phyloP scores from a whole-genome alignment of 1,139 yeast species.

The Hyphopichia burtonii region DNA sequence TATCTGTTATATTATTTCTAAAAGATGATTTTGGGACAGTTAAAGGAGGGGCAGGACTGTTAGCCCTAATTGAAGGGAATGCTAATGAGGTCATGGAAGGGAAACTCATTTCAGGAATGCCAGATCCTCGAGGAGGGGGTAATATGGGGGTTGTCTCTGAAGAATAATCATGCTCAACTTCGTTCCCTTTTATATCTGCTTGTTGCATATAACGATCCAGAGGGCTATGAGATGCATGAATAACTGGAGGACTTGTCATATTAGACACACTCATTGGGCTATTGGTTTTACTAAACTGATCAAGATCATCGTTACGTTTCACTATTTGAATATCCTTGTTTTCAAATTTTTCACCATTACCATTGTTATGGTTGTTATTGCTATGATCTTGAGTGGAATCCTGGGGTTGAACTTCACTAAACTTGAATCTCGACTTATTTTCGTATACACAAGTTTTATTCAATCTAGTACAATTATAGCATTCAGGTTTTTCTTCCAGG shows the following conservation, averaged over 20 bases:
- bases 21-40: constrained; percentile 14
- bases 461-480: constrained; percentile 46
- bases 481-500: constrained; percentile 29
- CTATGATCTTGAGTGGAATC: neutral
- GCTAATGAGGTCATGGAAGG: constrained; percentile 1
- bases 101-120: neutral
- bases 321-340: neutral
- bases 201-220: neutral
- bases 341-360: neutral
- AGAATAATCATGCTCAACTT: neutral
- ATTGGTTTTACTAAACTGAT: neutral
- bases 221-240: neutral
- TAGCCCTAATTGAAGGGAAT: neutral
- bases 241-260: neutral
- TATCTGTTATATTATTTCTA: constrained; percentile 30
- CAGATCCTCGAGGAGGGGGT: constrained; percentile 1
- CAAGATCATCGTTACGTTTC: neutral
- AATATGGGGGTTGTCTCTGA: neutral
- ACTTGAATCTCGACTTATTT: constrained; percentile 26
- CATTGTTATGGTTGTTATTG: too few relatives aligned
- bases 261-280: neutral
- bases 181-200: neutral
- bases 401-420: neutral
- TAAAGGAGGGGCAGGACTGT: constrained; percentile 3
- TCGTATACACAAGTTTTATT: constrained; percentile 49